Base-by-base conservation (phyloP, 768 basidiomycete genomes). In the Leccinum imitatum region DNA sequence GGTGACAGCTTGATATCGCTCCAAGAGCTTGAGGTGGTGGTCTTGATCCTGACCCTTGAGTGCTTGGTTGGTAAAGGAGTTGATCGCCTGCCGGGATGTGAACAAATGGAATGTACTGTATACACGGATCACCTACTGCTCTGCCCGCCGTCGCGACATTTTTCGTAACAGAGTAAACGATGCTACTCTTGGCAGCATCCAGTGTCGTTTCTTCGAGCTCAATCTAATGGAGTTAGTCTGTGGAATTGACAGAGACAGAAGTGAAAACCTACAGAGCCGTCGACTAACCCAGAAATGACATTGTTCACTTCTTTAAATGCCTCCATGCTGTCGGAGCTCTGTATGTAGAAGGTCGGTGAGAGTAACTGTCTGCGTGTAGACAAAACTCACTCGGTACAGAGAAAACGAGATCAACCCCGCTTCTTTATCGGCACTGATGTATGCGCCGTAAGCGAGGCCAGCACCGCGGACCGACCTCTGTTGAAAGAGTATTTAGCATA, bases 401-500 rank as follows among this genome's bases (percentile, higher is more conserved):
- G 83, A 81, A 74, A 95, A 95, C 54, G 74, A 84, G 27, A 93
- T 75, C 11, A 89, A 74, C 2, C 93, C 93, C 23, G 87, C 81
- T 75, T 97, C 95, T 33, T 86, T 77, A 65, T 95, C 93, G 33
- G 87, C 71, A 0, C 80, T 80, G 33, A 89, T 79, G 66, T 86
- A 85, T 27, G 93, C 93, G n/a, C 94, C 93, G 64, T 97, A 98
- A 5, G 97, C 97, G 35, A 99, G 77, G 21, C 97, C 97, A 58
- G 93, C 89, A 7, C 97, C 97, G 46, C 97, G 89, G 61, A 99
- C 93, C 62, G 89, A 90, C 25, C 89, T 85, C 90, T 92, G 61
- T 63, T 37, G 56, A 58, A n/a, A 54, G 17, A n/a, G 47, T 2
- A 58, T 37, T 56, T 55, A 73, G 56, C 53, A 60, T 15, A 33